Evolutionary conservation across 1,139 yeast genomes (phyloP), one percentile per base, ranked within the genome.

Genomic region (Lipomyces yarrowii): DNA sequence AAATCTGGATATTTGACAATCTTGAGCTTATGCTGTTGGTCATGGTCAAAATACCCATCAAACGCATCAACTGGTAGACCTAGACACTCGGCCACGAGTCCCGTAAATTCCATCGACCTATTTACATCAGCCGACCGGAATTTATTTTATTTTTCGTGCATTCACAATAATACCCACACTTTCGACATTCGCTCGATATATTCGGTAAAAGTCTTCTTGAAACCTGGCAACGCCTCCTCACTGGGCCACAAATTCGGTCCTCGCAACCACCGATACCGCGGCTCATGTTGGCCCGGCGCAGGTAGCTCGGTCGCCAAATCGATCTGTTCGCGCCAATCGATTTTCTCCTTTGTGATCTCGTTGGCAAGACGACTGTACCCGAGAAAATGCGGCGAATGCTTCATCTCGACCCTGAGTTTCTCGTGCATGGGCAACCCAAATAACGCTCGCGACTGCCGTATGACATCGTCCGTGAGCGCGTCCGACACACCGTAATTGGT

Each of bases 201-300:
- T 26, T 74, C 74, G 39, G 79, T 77, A 3, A 87, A 82, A 0
- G 78, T 78, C 0, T 80, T 79, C 67, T 82, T 77, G 74, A 87
- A 87, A 0, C 80, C 74, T 0, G 90, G 90, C 1, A 85, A 76
- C n/a, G 74, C 75, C 2, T 72, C 60, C 26, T 78, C 79, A 57
- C 83, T 82, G 0, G 90, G 88, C 87, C 88, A 87, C 65, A 82
- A 76, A 71, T 86, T 86, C 13, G 91, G 91, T 0, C 91, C 91
- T 69, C 85, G 87, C 63, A 87, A 80, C 69, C 86, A 84, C 64
- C 80, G 77, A 78, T 87, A 87, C 21, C 84, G 71, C 0, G 88
- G 88, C 32, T 80, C 84, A 15, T 76, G 81, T 23, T 77, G 70
- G 2, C 67, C 42, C 15, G 74, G 63, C 2, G 72, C 74, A 0